Evolutionary conservation across 352 stramenopile genomes (phyloP).

Genomic region (Phytophthora vignae): DNA sequence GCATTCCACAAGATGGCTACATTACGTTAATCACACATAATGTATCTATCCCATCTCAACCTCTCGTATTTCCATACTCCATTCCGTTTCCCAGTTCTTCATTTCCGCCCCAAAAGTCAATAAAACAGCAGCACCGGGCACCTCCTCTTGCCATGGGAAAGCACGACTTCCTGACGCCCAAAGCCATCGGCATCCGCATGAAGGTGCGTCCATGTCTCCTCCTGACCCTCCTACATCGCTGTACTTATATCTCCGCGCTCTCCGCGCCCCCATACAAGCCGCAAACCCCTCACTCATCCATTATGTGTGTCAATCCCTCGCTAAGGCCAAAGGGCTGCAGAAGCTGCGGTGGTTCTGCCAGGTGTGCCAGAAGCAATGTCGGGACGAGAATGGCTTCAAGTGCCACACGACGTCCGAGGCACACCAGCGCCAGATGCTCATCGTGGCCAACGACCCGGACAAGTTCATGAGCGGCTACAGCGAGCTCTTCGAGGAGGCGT

Average conservation of each 20-base stretch:
- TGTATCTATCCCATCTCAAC: no score
- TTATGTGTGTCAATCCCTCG: no score
- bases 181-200: constrained; percentile 89
- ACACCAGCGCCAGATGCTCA: constrained; percentile 98
- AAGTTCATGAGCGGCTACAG: constrained; percentile 95
- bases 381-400: constrained; percentile 99
- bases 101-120: no score
- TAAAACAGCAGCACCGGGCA: no score
- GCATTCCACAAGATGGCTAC: no score
- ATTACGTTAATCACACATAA: no score
- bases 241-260: neutral
- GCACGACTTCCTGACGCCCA: constrained; percentile 86
- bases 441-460: constrained; percentile 96
- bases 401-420: constrained; percentile 98
- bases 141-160: constrained; percentile 73
- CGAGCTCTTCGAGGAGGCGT: constrained; percentile 95
- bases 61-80: no score
- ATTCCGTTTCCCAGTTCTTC: no score
- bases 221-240: neutral
- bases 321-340: constrained; percentile 95
- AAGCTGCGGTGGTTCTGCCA: constrained; percentile 99
- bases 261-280: no score
- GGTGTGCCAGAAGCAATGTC: constrained; percentile 99
- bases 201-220: constrained; percentile 53
- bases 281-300: no score